Percentiles rank a stretch among this genome's conserved stretches.
Evolutionary conservation across 768 basidiomycete species (phyloP).

Genomic region (Lanmaoa rubissima): DNA sequence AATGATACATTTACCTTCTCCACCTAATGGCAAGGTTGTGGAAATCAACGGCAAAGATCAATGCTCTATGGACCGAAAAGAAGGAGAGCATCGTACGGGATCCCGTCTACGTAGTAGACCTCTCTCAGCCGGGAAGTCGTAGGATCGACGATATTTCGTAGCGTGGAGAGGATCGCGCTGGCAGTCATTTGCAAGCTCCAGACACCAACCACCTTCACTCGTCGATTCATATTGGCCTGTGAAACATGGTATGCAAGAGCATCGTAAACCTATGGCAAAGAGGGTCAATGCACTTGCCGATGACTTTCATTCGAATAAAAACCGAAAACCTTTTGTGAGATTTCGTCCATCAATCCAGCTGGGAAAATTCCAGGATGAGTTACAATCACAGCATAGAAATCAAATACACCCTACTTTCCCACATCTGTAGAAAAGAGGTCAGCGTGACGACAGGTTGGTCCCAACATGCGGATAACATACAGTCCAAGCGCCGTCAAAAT

Average conservation of each 20-base stretch:
- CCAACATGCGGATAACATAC: constrained; percentile 45
- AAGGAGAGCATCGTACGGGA: constrained; percentile 31
- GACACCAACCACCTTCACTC: constrained; percentile 84
- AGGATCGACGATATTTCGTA: constrained; percentile 78
- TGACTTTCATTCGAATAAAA: neutral
- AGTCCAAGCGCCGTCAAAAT: constrained; percentile 97
- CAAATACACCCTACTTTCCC: constrained; percentile 69
- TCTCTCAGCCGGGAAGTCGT: constrained; percentile 31
- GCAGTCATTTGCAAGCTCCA: constrained; percentile 97
- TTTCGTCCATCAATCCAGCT: constrained; percentile 92
- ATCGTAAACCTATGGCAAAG: constrained; percentile 65
- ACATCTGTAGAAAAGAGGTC: constrained; percentile 55
- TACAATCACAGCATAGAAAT: neutral
- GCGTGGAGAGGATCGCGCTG: constrained; percentile 74
- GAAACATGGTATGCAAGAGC: constrained; percentile 95
- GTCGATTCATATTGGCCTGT: constrained; percentile 83
- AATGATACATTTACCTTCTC: neutral
- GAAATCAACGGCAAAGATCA: constrained; percentile 4
- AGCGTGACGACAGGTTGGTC: neutral
- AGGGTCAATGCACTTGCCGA: neutral
- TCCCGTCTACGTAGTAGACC: constrained; percentile 30
- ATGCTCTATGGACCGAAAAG: constrained; percentile 21
- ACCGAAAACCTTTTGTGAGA: constrained; percentile 69
- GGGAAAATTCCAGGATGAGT: constrained; percentile 18
- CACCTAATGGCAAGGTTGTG: constrained; percentile 3